These are phyloP conservation scores for Corchorus olitorius DNA, from an alignment of 345 rosid species.

Conservation along the genomic window DNA sequence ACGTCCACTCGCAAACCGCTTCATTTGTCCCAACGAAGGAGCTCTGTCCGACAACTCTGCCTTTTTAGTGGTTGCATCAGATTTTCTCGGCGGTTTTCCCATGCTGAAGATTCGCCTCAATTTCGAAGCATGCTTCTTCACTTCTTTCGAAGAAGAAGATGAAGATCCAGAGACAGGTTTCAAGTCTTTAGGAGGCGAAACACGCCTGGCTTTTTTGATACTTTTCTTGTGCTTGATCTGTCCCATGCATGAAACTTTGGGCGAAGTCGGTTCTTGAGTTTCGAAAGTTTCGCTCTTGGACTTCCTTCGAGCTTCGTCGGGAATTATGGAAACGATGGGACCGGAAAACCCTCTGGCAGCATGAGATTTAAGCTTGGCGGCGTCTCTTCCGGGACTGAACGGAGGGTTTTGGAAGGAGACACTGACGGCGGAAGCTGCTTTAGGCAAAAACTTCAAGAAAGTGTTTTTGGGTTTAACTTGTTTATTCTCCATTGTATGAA, in stretches of 20 bases:
- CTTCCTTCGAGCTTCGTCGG: constrained; percentile 57
- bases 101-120: constrained; percentile 47
- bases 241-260: constrained; percentile 91
- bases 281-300: constrained; percentile 31
- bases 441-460: constrained; percentile 61
- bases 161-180: constrained; percentile 11
- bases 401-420: constrained; percentile 54
- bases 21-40: constrained; percentile 76
- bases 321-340: constrained; percentile 59
- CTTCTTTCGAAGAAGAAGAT: constrained; percentile 26
- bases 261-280: constrained; percentile 73
- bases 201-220: constrained; percentile 16
- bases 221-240: constrained; percentile 73
- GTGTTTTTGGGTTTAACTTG: constrained; percentile 39
- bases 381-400: constrained; percentile 66
- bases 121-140: constrained; percentile 36
- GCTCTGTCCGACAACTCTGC: constrained; percentile 33
- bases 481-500: constrained; percentile 37
- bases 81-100: constrained; percentile 31
- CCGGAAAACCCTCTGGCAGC: constrained; percentile 57
- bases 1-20: constrained; percentile 74
- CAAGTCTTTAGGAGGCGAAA: constrained; percentile 23
- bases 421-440: constrained; percentile 44
- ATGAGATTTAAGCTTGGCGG: constrained; percentile 28
- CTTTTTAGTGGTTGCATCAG: constrained; percentile 16